A percentile compares a stretch with the other conserved stretches of the same genome.
Evolutionary conservation across 805 yeast species (phyloP).

Genomic region (Candida ovalis): DNA sequence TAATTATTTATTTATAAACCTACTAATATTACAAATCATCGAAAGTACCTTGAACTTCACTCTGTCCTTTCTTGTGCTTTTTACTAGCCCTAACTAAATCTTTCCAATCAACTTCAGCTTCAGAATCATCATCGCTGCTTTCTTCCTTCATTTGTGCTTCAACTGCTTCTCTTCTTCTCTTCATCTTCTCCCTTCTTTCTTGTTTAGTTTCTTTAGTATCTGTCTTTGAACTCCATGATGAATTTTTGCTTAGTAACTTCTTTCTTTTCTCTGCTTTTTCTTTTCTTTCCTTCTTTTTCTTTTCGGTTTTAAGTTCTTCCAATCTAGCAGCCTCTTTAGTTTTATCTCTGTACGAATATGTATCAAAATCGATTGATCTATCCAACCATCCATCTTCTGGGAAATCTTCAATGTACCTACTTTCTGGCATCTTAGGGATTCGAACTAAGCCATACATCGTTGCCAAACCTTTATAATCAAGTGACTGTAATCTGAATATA

Average conservation of each 20-base stretch:
- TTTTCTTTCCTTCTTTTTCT: slow-evolving; percentile 32
- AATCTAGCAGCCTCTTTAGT: slow-evolving; percentile 61
- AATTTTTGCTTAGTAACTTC: slow-evolving; percentile 47
- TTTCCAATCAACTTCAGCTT: slow-evolving; percentile 79
- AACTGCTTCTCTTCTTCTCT: slow-evolving; percentile 64
- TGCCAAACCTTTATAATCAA: slow-evolving; percentile 73
- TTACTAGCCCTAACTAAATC: slow-evolving; percentile 66
- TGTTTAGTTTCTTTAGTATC: slow-evolving; percentile 58
- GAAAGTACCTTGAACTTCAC: slow-evolving; percentile 52
- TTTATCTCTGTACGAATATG: slow-evolving; percentile 58
- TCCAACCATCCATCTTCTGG: slow-evolving; percentile 76
- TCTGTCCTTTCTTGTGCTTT: slow-evolving; percentile 41
- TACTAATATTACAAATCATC: slow-evolving; percentile 43
- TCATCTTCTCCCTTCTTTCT: slow-evolving; percentile 64
- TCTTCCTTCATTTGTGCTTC: slow-evolving; percentile 48
- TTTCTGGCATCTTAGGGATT: slow-evolving; percentile 94
- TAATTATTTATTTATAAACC: neutral
- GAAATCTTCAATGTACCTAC: slow-evolving; percentile 45
- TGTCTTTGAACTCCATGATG: slow-evolving; percentile 76
- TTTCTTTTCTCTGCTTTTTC: slow-evolving; percentile 40
- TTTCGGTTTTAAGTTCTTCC: slow-evolving; percentile 49
- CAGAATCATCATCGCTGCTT: slow-evolving; percentile 37
- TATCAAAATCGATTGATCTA: slow-evolving; percentile 61
- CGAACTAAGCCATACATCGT: slow-evolving; percentile 75
- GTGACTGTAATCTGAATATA: slow-evolving; percentile 67